Evolutionary conservation across 2,329 filamentous ascomycete genomes (phyloP), one percentile per base, ranked within the genome.

Genomic region (Pseudopithomyces maydicus): DNA sequence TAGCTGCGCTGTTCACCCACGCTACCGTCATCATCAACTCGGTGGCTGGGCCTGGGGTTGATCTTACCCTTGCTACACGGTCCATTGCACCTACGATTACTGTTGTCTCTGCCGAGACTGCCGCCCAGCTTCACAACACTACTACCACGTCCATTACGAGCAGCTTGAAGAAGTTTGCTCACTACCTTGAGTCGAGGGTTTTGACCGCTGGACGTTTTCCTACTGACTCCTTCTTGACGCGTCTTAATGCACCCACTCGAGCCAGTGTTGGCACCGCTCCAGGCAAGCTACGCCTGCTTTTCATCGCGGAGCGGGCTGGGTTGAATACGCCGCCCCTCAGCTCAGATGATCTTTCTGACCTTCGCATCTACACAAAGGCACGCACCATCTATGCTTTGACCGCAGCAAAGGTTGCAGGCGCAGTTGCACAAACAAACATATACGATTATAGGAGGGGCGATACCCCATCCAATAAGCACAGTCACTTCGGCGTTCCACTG

Each of bases 21-120:
- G 84, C 91, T 17, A 95, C 92, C 0, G 79, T 99, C 19, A 91
- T 92, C 23, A 84, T 99, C 68, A 98, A 91, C 77, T 95, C 92
- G 0, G 92, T 96, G 23, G 90, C 92, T 15, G 90, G 90, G 6
- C 83, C 85, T 35, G 85, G 85, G 11, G 82, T 90, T 12, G 87
- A 95, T 70, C 82, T 98, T 36, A 80, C 82, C 17, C 78, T 92
- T 20, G 91, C 92, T 20, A 90, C 90, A 20, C 85, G 87, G 57
- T 87, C 88, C 45, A 81, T 96, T 38, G 85, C 90, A 0, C 94
- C 94, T 1, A 97, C 93, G 4, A 84, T 97, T 56, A 81, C 97
- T 52, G 87, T 96, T 41, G 87, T 90, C 7, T 90, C 90, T 2
- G 88, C 93, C 0, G 84, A 88, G 55, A 90, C 90, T 1, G 84